phyloP scores from a whole-genome alignment of 805 yeast genomes.

The Danielia reshetovae region DNA sequence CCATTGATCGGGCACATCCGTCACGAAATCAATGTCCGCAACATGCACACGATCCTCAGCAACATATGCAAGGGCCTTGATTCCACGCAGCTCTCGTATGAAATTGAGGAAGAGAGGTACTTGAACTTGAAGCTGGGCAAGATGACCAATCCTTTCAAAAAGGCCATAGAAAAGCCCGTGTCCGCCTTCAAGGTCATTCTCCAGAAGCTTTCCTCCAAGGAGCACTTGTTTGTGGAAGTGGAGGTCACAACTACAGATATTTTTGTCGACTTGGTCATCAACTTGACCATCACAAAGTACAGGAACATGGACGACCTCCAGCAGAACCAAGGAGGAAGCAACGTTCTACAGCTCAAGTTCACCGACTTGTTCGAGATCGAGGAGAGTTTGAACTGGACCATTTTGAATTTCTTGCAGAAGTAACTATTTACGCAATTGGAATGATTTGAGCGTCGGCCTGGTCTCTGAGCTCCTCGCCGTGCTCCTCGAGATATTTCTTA shows the following conservation, averaged over 20 bases:
- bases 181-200: conserved; percentile 26
- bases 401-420: conserved; percentile 30
- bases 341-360: conserved; percentile 44
- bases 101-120: conserved; percentile 18
- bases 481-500: conserved; percentile 38
- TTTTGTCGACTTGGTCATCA: conserved; percentile 36
- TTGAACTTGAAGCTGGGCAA: conserved; percentile 18
- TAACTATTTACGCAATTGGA: conserved; percentile 21
- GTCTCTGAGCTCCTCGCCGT: conserved; percentile 31
- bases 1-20: conserved; percentile 58
- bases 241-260: conserved; percentile 37
- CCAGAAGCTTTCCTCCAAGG: conserved; percentile 14
- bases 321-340: conserved; percentile 28
- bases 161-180: conserved; percentile 36
- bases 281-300: conserved; percentile 33
- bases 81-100: conserved; percentile 2
- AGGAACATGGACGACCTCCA: conserved; percentile 20
- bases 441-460: conserved; percentile 28
- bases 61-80: conserved; percentile 13
- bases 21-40: conserved; percentile 43
- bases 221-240: conserved; percentile 23
- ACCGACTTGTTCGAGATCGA: conserved; percentile 50
- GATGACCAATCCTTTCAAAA: conserved; percentile 33
- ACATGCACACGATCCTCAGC: conserved; percentile 27
- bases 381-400: conserved; percentile 55